Evolutionary conservation across 2,329 filamentous ascomycete genomes (phyloP), one percentile per base, ranked within the genome.

Genomic region (Salinomyces thailandicus): DNA sequence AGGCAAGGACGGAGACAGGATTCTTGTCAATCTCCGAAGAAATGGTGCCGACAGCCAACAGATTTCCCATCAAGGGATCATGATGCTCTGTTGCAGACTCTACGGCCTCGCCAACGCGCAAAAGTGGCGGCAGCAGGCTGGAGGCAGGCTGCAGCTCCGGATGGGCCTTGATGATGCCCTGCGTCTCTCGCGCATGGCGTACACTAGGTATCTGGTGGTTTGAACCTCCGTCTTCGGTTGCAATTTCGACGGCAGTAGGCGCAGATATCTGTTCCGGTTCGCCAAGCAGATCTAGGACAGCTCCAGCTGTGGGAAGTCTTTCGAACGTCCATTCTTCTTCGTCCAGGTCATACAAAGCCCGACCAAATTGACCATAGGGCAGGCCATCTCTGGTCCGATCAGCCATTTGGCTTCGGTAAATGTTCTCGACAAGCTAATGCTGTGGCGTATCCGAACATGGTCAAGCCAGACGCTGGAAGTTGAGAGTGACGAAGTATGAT

Each of bases 11-110:
- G 4, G 54, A 52, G 12, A 59, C 53, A 4, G 61, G 44, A 9
- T 49, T 48, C 29, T 52, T 42, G 26, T 42, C 48, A 2, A 48
- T 38, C 15, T 55, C 46, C 7, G 68, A 43, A 63, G 72, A 42
- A 68, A 62, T 46, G 62, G 73, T 68, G 1, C 78, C 78, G 18
- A 75, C 61, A 2, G 71, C 68, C 15, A 84, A 62, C 4, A 79
- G 55, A 9, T 50, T 48, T 13, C 64, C 62, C 17, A 56, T 37
- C 2, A 54, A 42, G 11, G 65, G 60, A 41, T 68, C 65, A 44
- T 66, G 60, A 5, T 41, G 50, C 5, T 40, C 19, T 2, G 53
- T 37, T 2, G 58, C 53, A 4, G 51, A 49, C 13, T 49, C 44
- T 3, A 63, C 47, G 13, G 53, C 47, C 32, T 57, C 48, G 2